A percentile compares a stretch with the other conserved stretches of the same genome.
These are phyloP conservation scores for Trichoderma semiorbis DNA, from an alignment of 2,329 filamentous ascomycete species.

Conservation along the genomic window DNA sequence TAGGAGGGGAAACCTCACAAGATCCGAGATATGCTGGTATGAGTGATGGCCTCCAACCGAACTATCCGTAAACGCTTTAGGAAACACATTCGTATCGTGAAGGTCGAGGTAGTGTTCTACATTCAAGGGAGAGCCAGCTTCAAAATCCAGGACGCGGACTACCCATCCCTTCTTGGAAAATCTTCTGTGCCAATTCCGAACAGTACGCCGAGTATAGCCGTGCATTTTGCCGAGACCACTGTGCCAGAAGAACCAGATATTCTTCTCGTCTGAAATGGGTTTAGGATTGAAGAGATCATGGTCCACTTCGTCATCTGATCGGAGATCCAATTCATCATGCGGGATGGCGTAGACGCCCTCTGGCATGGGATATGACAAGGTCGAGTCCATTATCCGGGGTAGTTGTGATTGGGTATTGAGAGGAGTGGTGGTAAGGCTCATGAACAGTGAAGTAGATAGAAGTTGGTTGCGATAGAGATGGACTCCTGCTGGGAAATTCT, in stretches of 20 bases:
- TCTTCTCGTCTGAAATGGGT: conserved; percentile 44
- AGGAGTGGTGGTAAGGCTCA: neutral
- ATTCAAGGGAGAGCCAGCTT: conserved; percentile 43
- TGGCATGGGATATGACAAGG: neutral
- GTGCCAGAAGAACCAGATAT: conserved; percentile 59
- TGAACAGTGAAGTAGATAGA: neutral
- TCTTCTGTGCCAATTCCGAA: conserved; percentile 53
- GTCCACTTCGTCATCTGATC: conserved; percentile 46
- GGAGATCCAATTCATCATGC: conserved; percentile 39
- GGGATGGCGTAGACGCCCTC: conserved; percentile 32
- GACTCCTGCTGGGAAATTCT: neutral
- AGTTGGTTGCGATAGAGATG: neutral
- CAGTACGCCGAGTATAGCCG: conserved; percentile 49
- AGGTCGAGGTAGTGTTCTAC: conserved; percentile 48
- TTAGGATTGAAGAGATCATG: conserved; percentile 37
- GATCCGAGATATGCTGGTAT: conserved; percentile 54
- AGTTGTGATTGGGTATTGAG: neutral
- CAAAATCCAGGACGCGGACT: conserved; percentile 48
- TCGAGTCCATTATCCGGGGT: neutral
- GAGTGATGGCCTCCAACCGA: conserved; percentile 48
- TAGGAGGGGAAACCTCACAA: conserved; percentile 56
- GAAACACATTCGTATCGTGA: conserved; percentile 42
- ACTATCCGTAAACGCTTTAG: conserved; percentile 47
- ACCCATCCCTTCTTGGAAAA: conserved; percentile 50
- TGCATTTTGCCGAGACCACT: conserved; percentile 47